Conservation (phyloP, 257 asterid species). For the Capsicum rhomboideum region DNA sequence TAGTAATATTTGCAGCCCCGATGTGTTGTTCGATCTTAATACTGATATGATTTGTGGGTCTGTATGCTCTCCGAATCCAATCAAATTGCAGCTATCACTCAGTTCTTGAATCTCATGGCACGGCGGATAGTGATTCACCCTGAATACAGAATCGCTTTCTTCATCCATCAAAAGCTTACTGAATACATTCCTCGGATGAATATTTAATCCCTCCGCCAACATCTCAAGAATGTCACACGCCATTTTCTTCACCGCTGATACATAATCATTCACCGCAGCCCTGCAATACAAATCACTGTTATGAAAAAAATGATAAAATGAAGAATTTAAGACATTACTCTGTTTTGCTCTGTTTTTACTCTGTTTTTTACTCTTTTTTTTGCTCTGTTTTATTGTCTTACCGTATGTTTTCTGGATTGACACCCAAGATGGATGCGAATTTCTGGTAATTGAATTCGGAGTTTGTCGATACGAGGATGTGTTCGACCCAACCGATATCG, state of each 20-base stretch:
- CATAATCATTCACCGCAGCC: conserved; percentile 28
- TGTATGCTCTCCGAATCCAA: conserved; percentile 79
- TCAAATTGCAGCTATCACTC: conserved; percentile 16
- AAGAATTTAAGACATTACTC: not conserved
- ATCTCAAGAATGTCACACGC: conserved; percentile 49
- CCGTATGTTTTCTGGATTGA: conserved; percentile 51
- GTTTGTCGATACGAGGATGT: conserved; percentile 47
- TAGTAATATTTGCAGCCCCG: conserved; percentile 61
- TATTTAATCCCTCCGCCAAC: conserved; percentile 48
- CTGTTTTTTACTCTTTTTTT: not conserved
- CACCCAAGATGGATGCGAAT: conserved; percentile 44
- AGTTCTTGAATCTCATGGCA: conserved; percentile 30
- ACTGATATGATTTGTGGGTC: conserved; percentile 89
- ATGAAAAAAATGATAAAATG: too few species aligned
- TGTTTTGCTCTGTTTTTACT: not conserved
- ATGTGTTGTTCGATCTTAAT: conserved; percentile 64
- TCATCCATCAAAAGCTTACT: conserved; percentile 53
- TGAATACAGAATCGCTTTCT: conserved; percentile 53
- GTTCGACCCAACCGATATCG: conserved; percentile 68
- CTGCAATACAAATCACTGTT: not conserved
- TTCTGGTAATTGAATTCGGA: conserved; percentile 27
- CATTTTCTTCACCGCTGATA: conserved; percentile 43
- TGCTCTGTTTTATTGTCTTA: conserved; percentile 9
- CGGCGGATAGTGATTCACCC: conserved; percentile 67
- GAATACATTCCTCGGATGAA: conserved; percentile 26